A percentile compares a stretch with the other conserved stretches of the same genome.
Conservation (phyloP, 345 rosid genomes). For the Rhizophora apiculata region DNA sequence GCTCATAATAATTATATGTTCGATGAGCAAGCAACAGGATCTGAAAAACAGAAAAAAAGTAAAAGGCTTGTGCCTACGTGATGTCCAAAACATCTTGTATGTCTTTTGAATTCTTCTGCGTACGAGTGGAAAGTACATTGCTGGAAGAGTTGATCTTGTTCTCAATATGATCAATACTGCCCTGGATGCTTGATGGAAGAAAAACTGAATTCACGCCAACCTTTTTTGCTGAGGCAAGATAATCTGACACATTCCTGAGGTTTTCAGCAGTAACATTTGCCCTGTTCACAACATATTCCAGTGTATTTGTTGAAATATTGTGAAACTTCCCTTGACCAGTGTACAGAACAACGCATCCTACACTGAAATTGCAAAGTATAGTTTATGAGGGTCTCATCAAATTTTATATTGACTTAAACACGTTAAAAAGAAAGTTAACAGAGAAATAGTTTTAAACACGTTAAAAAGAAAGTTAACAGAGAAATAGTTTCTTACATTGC, state of each 20-base stretch:
- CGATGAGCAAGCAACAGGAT: background rate
- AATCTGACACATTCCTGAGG: conserved; percentile 17
- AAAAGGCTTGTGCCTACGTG: conserved; percentile 15
- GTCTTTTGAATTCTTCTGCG: conserved; percentile 11
- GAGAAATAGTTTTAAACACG: no score
- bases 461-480: background rate
- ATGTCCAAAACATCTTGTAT: conserved; percentile 10
- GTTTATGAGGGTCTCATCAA: background rate
- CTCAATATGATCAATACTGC: conserved; percentile 12
- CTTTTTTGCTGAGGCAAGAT: conserved; percentile 20
- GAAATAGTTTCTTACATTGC: conserved; percentile 12
- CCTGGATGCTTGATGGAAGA: conserved; percentile 16
- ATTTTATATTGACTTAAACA: background rate
- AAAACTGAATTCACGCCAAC: conserved; percentile 16
- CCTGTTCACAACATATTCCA: conserved; percentile 18
- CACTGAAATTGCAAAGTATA: conserved; percentile 3
- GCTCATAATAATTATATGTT: background rate
- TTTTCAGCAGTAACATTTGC: conserved; percentile 15
- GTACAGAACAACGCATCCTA: conserved; percentile 28
- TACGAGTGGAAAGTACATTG: background rate
- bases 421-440: background rate
- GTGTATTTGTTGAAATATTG: conserved; percentile 5
- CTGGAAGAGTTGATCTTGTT: conserved; percentile 18
- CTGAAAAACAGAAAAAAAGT: background rate
- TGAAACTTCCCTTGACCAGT: conserved; percentile 27